Evolutionary conservation across 2,329 filamentous ascomycete species (phyloP).

Genomic region (Juglanconis sp.): DNA sequence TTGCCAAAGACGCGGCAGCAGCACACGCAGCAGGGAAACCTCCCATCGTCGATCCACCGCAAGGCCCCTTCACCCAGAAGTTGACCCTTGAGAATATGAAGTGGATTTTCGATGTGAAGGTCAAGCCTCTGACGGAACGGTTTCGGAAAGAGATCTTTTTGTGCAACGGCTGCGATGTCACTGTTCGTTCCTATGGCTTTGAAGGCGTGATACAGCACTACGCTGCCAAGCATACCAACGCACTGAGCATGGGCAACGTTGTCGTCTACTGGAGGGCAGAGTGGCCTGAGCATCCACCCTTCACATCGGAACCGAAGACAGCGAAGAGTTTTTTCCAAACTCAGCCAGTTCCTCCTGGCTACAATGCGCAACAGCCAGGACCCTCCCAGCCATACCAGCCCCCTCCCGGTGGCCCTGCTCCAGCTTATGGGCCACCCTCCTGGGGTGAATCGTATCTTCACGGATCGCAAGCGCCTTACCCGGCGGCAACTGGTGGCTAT

Average conservation of each 20-base stretch:
- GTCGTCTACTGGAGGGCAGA: constrained; percentile 78
- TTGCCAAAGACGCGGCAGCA: constrained; percentile 50
- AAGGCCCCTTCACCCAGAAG: constrained; percentile 56
- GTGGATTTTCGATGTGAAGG: constrained; percentile 75
- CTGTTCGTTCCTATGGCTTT: constrained; percentile 68
- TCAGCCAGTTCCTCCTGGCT: constrained; percentile 5
- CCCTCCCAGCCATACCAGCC: constrained; percentile 19
- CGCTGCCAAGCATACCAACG: constrained; percentile 73
- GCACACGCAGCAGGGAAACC: constrained; percentile 43
- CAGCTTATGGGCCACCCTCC: constrained; percentile 31
- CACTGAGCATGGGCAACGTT: constrained; percentile 66
- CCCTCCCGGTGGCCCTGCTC: constrained; percentile 24
- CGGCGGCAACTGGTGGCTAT: not conserved
- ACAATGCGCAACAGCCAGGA: constrained; percentile 19
- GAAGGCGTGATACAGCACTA: constrained; percentile 81
- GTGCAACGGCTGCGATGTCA: constrained; percentile 66
- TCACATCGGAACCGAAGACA: constrained; percentile 57
- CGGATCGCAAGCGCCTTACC: constrained; percentile 26
- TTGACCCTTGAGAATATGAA: constrained; percentile 83
- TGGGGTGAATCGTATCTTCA: constrained; percentile 30
- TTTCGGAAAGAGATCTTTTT: constrained; percentile 71
- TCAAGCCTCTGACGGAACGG: constrained; percentile 66
- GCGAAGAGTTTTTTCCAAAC: constrained; percentile 24
- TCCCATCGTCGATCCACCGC: constrained; percentile 44
- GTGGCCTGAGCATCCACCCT: constrained; percentile 75